Conservation (phyloP, 768 basidiomycete genomes). For the Trametes coccinea region DNA sequence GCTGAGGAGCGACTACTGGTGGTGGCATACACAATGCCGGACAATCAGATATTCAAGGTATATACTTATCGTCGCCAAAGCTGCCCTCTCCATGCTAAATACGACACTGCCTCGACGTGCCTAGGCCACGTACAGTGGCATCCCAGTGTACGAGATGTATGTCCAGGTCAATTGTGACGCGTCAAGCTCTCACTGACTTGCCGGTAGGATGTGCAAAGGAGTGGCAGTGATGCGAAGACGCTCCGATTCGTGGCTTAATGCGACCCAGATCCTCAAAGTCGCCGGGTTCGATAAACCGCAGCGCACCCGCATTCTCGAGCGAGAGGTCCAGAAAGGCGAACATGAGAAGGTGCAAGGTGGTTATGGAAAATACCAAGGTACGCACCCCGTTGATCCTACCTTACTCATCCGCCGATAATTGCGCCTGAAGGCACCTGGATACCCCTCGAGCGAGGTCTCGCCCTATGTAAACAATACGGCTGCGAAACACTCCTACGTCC, state of each 20-base stretch:
- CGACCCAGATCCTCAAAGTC: slow-evolving; percentile 98
- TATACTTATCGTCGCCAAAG: not conserved
- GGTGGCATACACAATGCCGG: slow-evolving; percentile 54
- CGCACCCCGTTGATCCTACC: slow-evolving; percentile 24
- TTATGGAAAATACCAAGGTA: slow-evolving; percentile 99
- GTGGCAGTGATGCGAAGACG: slow-evolving; percentile 98
- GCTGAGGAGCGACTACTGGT: not conserved
- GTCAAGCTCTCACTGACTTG: not conserved
- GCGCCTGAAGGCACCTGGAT: slow-evolving; percentile 88
- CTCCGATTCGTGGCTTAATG: slow-evolving; percentile 97
- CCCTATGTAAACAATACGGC: slow-evolving; percentile 88
- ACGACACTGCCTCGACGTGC: slow-evolving; percentile 12
- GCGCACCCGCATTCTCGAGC: slow-evolving; percentile 92
- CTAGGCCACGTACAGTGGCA: slow-evolving; percentile 90
- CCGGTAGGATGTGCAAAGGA: slow-evolving; percentile 85
- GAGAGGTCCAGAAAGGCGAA: slow-evolving; percentile 97
- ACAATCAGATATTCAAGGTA: slow-evolving; percentile 88
- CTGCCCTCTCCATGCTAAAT: slow-evolving; percentile 20
- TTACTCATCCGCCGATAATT: not conserved
- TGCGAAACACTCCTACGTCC: slow-evolving; percentile 85
- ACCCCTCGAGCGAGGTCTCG: slow-evolving; percentile 86
- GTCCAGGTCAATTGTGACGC: slow-evolving; percentile 35
- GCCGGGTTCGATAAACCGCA: slow-evolving; percentile 99
- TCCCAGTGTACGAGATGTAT: slow-evolving; percentile 91
- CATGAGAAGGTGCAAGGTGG: slow-evolving; percentile 99